A percentile compares a stretch with the other conserved stretches of the same genome.
Conservation (phyloP, 345 rosid species). For the Brassica rapa region DNA sequence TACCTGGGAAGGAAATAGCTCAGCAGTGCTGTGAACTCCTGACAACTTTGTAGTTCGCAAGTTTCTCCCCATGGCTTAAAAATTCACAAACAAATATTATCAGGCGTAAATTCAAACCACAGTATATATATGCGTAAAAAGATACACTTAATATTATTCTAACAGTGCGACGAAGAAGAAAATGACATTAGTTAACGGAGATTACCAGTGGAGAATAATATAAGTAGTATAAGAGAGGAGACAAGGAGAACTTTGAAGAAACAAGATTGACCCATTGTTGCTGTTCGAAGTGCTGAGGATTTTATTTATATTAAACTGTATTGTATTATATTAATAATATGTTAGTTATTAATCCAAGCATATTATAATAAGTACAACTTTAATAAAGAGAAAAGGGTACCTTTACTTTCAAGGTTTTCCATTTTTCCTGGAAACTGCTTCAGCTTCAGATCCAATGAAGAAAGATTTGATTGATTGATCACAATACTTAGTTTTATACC, state of each 20-base stretch:
- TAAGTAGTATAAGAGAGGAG: slow-evolving; percentile 31
- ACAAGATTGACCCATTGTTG: slow-evolving; percentile 32
- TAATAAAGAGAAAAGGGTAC: slow-evolving; percentile 29
- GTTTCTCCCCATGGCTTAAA: slow-evolving; percentile 36
- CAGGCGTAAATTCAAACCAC: not conserved
- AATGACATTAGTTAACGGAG: not conserved
- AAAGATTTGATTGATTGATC: not conserved
- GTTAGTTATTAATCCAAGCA: slow-evolving; percentile 23
- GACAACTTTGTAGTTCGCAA: slow-evolving; percentile 26
- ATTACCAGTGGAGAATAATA: slow-evolving; percentile 37
- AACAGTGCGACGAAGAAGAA: not conserved
- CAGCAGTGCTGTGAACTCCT: not conserved
- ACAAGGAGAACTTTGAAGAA: slow-evolving; percentile 36
- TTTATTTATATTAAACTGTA: slow-evolving; percentile 22
- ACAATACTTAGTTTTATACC: too few relatives aligned
- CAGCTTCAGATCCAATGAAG: slow-evolving; percentile 44
- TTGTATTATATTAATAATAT: not conserved
- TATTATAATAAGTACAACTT: slow-evolving; percentile 19
- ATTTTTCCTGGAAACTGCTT: slow-evolving; percentile 44
- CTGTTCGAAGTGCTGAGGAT: slow-evolving; percentile 23
- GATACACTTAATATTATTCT: not conserved
- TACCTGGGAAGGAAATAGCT: slow-evolving; percentile 26
- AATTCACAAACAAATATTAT: slow-evolving; percentile 6
- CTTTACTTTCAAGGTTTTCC: slow-evolving; percentile 36
- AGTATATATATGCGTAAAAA: not conserved